phyloP scores from a whole-genome alignment of 179 eudicot genomes.

The Silene vulgaris region DNA sequence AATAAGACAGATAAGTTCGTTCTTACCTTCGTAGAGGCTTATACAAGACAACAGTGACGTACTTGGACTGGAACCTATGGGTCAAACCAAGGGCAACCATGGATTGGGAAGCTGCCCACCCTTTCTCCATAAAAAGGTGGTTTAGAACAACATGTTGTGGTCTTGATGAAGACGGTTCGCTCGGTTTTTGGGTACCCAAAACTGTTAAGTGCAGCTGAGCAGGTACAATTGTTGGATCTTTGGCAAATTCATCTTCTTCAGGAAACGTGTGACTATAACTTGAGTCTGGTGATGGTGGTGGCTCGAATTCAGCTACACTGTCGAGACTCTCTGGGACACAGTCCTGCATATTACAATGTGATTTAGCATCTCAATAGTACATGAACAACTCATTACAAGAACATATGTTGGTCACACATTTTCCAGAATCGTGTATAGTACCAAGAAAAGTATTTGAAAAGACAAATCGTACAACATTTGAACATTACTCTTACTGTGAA shows the following conservation, averaged over 20 bases:
- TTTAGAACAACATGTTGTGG: constrained; percentile 86
- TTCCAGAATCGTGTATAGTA: too few relatives aligned
- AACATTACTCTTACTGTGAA: too few relatives aligned
- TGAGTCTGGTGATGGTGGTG: constrained; percentile 70
- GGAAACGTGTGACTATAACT: constrained; percentile 56
- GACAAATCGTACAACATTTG: too few relatives aligned
- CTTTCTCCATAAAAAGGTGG: constrained; percentile 53
- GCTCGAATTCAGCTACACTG: constrained; percentile 69
- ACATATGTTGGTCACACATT: too few relatives aligned
- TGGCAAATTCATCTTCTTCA: constrained; percentile 69
- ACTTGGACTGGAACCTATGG: constrained; percentile 16
- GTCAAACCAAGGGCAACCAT: constrained; percentile 16
- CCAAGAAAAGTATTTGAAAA: too few relatives aligned
- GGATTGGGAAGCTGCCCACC: constrained; percentile 17
- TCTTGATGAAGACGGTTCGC: constrained; percentile 38
- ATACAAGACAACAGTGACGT: constrained; percentile 37
- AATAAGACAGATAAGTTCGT: not conserved
- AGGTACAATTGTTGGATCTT: constrained; percentile 69
- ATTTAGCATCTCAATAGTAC: not conserved
- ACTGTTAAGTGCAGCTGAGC: constrained; percentile 64
- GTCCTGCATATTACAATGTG: constrained; percentile 39
- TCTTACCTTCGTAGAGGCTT: constrained; percentile 65
- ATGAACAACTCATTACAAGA: not conserved
- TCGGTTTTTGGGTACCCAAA: constrained; percentile 39
- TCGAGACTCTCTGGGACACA: constrained; percentile 71